Conservation (phyloP, 768 basidiomycete species). For the Podaxis pistillaris region DNA sequence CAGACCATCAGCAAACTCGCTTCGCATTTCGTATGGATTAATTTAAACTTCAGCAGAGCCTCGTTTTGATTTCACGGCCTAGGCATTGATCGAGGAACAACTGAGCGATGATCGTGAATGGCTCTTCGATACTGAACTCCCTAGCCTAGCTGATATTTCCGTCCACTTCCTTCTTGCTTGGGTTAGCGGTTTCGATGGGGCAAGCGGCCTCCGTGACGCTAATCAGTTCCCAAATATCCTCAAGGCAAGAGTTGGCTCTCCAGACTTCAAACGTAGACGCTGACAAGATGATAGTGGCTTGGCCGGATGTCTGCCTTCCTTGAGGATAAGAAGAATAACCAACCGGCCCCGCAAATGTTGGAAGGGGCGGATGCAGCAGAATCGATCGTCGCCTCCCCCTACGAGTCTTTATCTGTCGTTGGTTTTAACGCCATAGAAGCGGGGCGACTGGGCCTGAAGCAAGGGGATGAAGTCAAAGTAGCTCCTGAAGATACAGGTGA, state of each 20-base stretch:
- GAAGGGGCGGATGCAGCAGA: conserved; percentile 42
- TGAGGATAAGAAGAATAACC: conserved; percentile 25
- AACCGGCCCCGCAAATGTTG: conserved; percentile 26
- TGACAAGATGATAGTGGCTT: conserved; percentile 41
- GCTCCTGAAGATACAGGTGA: conserved; percentile 50
- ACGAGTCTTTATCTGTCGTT: conserved; percentile 36
- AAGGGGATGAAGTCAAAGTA: conserved; percentile 37
- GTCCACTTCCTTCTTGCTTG: conserved; percentile 49
- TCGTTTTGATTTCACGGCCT: not conserved
- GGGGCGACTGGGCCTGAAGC: conserved; percentile 36
- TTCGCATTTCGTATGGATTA: conserved; percentile 43
- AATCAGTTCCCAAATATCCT: conserved; percentile 37
- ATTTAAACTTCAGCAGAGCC: not conserved
- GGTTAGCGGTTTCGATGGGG: conserved; percentile 35
- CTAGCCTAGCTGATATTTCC: conserved; percentile 52
- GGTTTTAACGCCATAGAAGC: conserved; percentile 49
- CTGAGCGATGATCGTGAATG: conserved; percentile 54
- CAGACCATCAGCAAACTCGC: conserved; percentile 37
- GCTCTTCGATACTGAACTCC: conserved; percentile 53
- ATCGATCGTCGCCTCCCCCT: conserved; percentile 33
- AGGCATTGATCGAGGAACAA: conserved; percentile 39
- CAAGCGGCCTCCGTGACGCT: conserved; percentile 36
- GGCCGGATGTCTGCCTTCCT: conserved; percentile 36
- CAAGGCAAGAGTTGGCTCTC: conserved; percentile 27
- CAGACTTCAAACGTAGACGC: not conserved